A percentile compares a stretch with the other conserved stretches of the same genome.
phyloP scores from a whole-genome alignment of 192 early-diverging fungal genomes.

The Coemansia sp. region DNA sequence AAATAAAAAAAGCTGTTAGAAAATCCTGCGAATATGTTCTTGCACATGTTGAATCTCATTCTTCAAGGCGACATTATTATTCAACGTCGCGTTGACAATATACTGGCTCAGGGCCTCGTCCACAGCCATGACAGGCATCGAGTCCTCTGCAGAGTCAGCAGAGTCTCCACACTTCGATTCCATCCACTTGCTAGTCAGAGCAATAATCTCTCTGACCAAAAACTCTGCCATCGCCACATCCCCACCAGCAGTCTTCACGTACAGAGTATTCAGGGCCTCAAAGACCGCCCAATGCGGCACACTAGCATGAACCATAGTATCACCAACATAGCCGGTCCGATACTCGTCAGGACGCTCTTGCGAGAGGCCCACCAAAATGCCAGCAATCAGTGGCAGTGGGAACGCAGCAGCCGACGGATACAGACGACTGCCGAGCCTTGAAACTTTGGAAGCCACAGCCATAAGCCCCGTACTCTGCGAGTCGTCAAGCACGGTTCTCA shows the following conservation, averaged over 20 bases:
- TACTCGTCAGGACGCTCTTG: constrained; percentile 29
- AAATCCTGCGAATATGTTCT: constrained; percentile 39
- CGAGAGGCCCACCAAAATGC: constrained; percentile 20
- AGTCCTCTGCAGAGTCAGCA: not conserved
- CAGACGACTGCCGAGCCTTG: constrained; percentile 28
- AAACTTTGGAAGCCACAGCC: constrained; percentile 27
- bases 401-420: constrained; percentile 49
- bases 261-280: constrained; percentile 33
- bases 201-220: constrained; percentile 32
- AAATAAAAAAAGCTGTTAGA: constrained; percentile 21
- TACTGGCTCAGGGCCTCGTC: constrained; percentile 55
- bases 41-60: constrained; percentile 45
- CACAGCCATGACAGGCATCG: constrained; percentile 39
- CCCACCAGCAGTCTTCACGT: not conserved
- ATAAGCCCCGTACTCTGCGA: constrained; percentile 23
- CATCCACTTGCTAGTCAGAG: constrained; percentile 21
- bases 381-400: constrained; percentile 21
- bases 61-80: constrained; percentile 32
- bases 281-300: constrained; percentile 42
- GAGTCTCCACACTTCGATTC: constrained; percentile 4
- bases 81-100: constrained; percentile 41
- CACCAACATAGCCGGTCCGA: constrained; percentile 8
- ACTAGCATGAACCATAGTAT: constrained; percentile 21
- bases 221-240: constrained; percentile 1
- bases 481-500: constrained; percentile 36